phyloP scores from a whole-genome alignment of 2,329 filamentous ascomycete genomes.

The Fusarium chlamydosporum region DNA sequence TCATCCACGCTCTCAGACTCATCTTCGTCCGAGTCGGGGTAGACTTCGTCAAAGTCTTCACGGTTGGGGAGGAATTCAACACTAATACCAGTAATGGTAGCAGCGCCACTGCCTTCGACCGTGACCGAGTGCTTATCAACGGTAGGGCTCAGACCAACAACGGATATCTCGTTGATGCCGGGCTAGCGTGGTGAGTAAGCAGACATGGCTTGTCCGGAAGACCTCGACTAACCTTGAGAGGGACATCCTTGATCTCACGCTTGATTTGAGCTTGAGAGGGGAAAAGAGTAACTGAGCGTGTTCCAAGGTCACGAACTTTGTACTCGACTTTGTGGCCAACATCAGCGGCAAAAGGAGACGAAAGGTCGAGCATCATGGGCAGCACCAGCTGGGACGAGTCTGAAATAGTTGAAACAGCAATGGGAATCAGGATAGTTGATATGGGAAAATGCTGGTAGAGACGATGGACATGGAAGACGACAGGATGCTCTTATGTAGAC shows the following conservation, averaged over 20 bases:
- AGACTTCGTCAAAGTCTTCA: slow-evolving; percentile 68
- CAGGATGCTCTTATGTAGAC: neutral
- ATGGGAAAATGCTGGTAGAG: neutral
- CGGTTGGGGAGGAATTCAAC: slow-evolving; percentile 70
- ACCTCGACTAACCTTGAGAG: slow-evolving; percentile 47
- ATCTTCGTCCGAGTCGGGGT: slow-evolving; percentile 62
- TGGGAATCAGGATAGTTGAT: neutral
- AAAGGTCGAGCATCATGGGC: slow-evolving; percentile 1
- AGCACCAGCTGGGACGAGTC: neutral
- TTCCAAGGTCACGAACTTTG: slow-evolving; percentile 68
- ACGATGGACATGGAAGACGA: neutral
- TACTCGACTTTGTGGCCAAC: slow-evolving; percentile 63
- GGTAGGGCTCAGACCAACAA: slow-evolving; percentile 68
- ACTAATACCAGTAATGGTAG: slow-evolving; percentile 72
- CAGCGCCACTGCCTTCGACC: slow-evolving; percentile 69
- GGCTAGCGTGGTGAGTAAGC: slow-evolving; percentile 54
- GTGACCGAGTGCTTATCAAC: slow-evolving; percentile 72
- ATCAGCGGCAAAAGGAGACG: slow-evolving; percentile 55
- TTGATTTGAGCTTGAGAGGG: slow-evolving; percentile 72
- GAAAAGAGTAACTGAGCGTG: slow-evolving; percentile 74
- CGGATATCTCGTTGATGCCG: slow-evolving; percentile 70
- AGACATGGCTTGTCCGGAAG: neutral
- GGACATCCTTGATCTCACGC: slow-evolving; percentile 70
- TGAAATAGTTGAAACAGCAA: neutral
- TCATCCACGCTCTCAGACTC: slow-evolving; percentile 51